phyloP scores from a whole-genome alignment of 2,329 filamentous ascomycete genomes.

The Apiospora pterosperma region DNA sequence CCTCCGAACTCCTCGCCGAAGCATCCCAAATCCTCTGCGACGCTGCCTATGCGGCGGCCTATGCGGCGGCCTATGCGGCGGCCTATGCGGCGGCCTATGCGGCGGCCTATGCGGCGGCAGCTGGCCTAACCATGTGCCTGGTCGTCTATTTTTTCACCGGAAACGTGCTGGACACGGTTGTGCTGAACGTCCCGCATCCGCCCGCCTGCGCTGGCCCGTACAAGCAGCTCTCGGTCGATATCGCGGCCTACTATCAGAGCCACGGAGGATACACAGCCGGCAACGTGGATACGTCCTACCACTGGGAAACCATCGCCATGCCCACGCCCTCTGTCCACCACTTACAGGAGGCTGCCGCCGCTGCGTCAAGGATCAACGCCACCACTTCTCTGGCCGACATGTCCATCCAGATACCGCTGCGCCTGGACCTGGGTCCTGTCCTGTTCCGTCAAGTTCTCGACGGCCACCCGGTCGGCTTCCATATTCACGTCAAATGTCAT shows the following conservation, averaged over 20 bases:
- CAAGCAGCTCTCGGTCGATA: background rate
- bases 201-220: background rate
- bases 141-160: background rate
- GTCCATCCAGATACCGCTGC: background rate
- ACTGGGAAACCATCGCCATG: too few relatives aligned
- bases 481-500: background rate
- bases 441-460: background rate
- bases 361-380: background rate
- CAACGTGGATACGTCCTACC: background rate
- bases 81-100: too few relatives aligned
- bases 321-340: background rate
- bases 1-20: background rate
- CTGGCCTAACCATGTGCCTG: background rate
- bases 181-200: background rate
- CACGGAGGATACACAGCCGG: background rate
- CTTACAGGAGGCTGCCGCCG: background rate
- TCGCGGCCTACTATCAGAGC: background rate
- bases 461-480: background rate
- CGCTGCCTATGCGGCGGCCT: too few relatives aligned
- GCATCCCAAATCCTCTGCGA: background rate
- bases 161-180: background rate
- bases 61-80: too few relatives aligned
- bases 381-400: background rate
- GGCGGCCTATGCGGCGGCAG: too few relatives aligned
- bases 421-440: background rate